Percentiles rank a stretch among this genome's conserved stretches.
phyloP scores from a whole-genome alignment of 78 protist genomes.

The slime mould (Dictyostelium discoideum) region DNA sequence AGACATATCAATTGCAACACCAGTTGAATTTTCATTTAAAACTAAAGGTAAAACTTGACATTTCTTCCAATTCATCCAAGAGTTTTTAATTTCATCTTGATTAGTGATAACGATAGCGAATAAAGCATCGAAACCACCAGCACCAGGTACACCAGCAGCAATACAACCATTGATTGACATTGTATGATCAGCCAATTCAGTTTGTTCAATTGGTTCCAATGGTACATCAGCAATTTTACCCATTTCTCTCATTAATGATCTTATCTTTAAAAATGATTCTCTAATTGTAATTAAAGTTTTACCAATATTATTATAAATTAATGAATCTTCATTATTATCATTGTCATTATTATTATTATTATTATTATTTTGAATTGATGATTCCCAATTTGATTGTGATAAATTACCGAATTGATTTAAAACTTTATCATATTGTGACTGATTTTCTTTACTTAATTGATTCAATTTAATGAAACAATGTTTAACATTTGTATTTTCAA shows the following conservation, averaged over 20 bases:
- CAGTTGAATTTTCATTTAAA: constrained; percentile 52
- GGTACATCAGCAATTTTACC: constrained; percentile 81
- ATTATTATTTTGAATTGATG: background rate
- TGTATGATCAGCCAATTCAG: constrained; percentile 71
- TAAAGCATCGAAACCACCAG: constrained; percentile 92
- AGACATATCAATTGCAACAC: constrained; percentile 31
- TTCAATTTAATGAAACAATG: constrained; percentile 20
- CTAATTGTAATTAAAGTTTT: background rate
- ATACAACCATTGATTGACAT: constrained; percentile 74
- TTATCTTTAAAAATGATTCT: constrained; percentile 16
- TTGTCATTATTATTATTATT: background rate
- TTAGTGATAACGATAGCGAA: constrained; percentile 79
- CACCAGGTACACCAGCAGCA: constrained; percentile 90
- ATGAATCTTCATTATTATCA: background rate
- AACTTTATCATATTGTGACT: background rate
- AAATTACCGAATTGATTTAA: background rate
- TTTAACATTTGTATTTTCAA: constrained; percentile 28
- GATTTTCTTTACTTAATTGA: background rate
- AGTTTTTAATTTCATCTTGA: constrained; percentile 9
- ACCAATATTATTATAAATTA: background rate
- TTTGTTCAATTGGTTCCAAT: constrained; percentile 89
- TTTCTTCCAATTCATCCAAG: constrained; percentile 63
- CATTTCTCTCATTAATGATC: constrained; percentile 65
- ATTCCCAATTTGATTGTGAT: background rate
- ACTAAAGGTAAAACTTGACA: constrained; percentile 57